Percentiles rank a stretch among this genome's conserved stretches.
These are phyloP conservation scores for Theobroma grandiflorum DNA, from an alignment of 441 rosid species.

Conservation along the genomic window DNA sequence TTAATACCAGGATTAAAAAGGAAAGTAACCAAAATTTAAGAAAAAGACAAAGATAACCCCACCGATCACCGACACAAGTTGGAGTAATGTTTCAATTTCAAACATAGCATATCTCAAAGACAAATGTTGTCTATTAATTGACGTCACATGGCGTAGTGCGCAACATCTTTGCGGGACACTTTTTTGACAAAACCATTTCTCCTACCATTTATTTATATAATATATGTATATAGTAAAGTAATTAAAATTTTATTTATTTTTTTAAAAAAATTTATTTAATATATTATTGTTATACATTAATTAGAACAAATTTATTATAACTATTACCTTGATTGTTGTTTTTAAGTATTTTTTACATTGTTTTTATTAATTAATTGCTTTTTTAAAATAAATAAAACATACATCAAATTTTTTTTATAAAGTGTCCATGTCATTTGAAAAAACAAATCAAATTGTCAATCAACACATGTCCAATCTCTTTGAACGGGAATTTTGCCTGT, in stretches of 20 bases:
- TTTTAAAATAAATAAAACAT: no score
- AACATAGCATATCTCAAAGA: not conserved
- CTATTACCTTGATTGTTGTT: no score
- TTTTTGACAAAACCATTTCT: constrained; percentile 1
- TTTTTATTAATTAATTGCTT: no score
- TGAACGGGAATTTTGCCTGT: not conserved
- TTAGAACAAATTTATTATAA: no score
- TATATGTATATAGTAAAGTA: no score
- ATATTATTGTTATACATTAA: no score
- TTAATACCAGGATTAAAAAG: no score
- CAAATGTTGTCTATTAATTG: not conserved
- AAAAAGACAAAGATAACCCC: not conserved
- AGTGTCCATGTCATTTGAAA: not conserved
- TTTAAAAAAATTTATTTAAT: no score
- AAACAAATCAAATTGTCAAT: not conserved
- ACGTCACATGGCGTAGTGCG: not conserved
- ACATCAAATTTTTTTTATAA: no score
- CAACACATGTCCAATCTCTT: not conserved
- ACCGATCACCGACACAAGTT: not conserved
- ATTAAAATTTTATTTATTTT: no score
- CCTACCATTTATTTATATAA: not conserved
- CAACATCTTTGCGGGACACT: not conserved
- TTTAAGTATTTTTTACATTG: no score
- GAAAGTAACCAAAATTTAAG: not conserved
- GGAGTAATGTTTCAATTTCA: not conserved